Base-by-base conservation (phyloP, 495 filamentous ascomycete genomes). In the Lophiostoma macrostomum region DNA sequence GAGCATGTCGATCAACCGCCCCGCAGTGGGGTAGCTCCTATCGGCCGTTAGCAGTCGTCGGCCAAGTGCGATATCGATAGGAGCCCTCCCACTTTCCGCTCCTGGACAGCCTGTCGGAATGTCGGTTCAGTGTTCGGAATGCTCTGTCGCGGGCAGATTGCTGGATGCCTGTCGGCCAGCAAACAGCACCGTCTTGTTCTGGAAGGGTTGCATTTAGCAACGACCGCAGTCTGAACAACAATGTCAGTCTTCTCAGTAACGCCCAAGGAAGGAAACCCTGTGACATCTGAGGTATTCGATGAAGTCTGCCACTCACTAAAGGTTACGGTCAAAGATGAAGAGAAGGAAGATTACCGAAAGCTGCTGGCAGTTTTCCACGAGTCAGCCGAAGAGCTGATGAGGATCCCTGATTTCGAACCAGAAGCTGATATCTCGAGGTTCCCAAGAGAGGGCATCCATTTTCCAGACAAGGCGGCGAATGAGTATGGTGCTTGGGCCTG, bases 351-450 rank as follows among this genome's bases (percentile, higher is more conserved):
- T 16, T 67, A 65, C 39, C 25, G 58, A 18, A 63, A 63, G 56
- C 63, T 67, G 16, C 54, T 67, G 13, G 65, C 65, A 1, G 63
- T 61, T 11, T 63, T 67, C 44, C 61, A 67, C 37, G 64, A 67
- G 36, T 51, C 61, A 18, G 64, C 61, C 20, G 49, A 53, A 24
- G 64, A 67, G 40, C 30, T 67, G 32, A 63, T 65, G 63, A 44
- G 38, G 2, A 37, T 53, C 40, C 55, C 51, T 35, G 65, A 66
- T 47, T 67, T 59, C 30, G 50, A 56, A 24, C 63, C 60, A 6
- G 28, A 43, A 16, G 36, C 48, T 20, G 63, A 67, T 46, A 14
- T 58, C 0, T 23, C 42, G 19, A 40, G 59, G 8, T 65, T 65
- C 32, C 65, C 65, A 18, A 40, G 65, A 11, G 50, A 53, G 13